These are phyloP conservation scores for Boletellus emodensis DNA, from an alignment of 768 basidiomycete species.

Conservation along the genomic window DNA sequence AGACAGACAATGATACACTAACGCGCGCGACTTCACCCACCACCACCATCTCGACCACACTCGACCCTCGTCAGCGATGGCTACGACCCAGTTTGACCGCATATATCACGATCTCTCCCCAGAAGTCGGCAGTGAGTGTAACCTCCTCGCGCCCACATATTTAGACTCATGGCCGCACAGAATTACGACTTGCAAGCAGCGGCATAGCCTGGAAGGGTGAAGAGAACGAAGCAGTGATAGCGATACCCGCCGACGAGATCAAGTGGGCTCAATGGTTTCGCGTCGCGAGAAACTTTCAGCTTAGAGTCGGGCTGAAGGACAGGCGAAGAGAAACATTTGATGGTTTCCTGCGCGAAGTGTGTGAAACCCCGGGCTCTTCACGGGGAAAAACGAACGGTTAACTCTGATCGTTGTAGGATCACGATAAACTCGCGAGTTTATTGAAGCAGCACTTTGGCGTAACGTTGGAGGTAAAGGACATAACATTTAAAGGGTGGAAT, in stretches of 20 bases:
- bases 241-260: constrained; percentile 67
- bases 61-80: constrained; percentile 28
- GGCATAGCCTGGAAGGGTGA: constrained; percentile 95
- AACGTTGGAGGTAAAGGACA: constrained; percentile 80
- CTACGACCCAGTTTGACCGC: constrained; percentile 81
- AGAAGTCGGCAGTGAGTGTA: constrained; percentile 76
- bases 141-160: neutral
- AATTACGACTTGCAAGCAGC: constrained; percentile 82
- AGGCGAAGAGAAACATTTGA: constrained; percentile 83
- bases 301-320: constrained; percentile 78
- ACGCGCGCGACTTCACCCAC: constrained; percentile 31
- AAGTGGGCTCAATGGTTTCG: constrained; percentile 91
- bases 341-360: constrained; percentile 86
- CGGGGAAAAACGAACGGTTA: neutral
- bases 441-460: constrained; percentile 87
- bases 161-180: constrained; percentile 24
- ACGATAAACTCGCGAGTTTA: constrained; percentile 75
- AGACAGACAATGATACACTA: neutral
- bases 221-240: constrained; percentile 58
- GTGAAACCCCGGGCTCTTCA: neutral
- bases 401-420: constrained; percentile 55
- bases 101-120: constrained; percentile 73
- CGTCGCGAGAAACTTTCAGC: constrained; percentile 89
- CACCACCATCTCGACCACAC: neutral
- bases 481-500: constrained; percentile 94